Percentiles rank a stretch among this genome's conserved stretches.
phyloP scores from a whole-genome alignment of 306 rosid genomes.

The Urtica urens region DNA sequence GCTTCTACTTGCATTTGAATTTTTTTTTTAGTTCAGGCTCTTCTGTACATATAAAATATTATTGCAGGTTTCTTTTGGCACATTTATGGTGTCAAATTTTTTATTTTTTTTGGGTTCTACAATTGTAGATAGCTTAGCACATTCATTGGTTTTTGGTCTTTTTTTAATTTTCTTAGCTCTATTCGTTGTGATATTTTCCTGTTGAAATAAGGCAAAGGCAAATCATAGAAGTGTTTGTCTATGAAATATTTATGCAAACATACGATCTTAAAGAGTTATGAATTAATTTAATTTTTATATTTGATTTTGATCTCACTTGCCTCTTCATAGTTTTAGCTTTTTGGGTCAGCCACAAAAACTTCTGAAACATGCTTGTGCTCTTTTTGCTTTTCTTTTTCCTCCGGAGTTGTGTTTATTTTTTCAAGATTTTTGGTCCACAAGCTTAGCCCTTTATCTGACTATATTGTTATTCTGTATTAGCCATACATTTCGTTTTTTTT shows the following conservation, averaged over 20 bases:
- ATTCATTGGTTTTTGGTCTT: neutral
- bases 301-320: neutral
- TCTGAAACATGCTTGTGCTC: slow-evolving; percentile 18
- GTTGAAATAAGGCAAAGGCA: neutral
- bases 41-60: neutral
- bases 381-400: slow-evolving; percentile 26
- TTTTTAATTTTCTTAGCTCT: slow-evolving; percentile 1
- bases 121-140: slow-evolving; percentile 18
- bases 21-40: neutral
- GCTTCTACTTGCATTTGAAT: slow-evolving; percentile 59
- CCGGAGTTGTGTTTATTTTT: slow-evolving; percentile 23
- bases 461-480: no score
- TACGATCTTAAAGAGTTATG: neutral
- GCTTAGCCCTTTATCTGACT: neutral
- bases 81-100: neutral
- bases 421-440: slow-evolving; percentile 37
- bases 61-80: neutral
- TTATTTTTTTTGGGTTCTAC: slow-evolving; percentile 3
- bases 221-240: neutral
- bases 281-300: neutral
- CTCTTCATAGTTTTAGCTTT: neutral
- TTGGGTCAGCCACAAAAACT: slow-evolving; percentile 23
- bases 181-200: slow-evolving; percentile 5
- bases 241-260: neutral
- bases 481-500: no score